Base-by-base conservation (phyloP, 768 basidiomycete genomes). In the Lenzites betulinus region DNA sequence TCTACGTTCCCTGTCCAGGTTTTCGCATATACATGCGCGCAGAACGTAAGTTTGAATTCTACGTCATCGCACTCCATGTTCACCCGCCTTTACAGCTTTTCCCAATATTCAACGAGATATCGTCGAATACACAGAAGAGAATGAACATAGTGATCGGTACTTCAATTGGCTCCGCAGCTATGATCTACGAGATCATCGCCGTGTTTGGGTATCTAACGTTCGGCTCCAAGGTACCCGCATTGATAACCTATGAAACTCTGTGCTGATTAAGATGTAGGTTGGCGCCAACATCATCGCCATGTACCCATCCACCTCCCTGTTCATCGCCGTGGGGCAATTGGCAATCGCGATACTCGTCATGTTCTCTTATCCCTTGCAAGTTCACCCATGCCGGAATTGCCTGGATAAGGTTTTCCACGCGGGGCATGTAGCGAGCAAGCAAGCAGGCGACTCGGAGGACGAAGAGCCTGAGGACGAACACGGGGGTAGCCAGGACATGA, bases 231-330 rank as follows among this genome's bases (percentile, higher is more conserved):
- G 92, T 90, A 50, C 51, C 81, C n/a, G 22, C 33, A 7, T 18
- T 22, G n/a, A 11, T 33, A 18, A 41, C n/a, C 8, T 18, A 18
- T 46, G 15, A 18, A 35, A 25, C 11, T 20, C 9, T 23, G 26
- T 30, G 8, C 42, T 47, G 20, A 54, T 12, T 23, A 7, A 47
- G 44, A 15, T 51, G 2, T 66, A 92, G 86, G 93, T 98, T 64
- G 89, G 90, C 33, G 85, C 89, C 39, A 97, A 98, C 75, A 90
- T 98, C 67, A 92, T 98, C 65, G 93, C 92, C 23, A 97, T 96
- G 92, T 94, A 93, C 69, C 91, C 91, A 3, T 83, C 88, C 7
- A 94, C 92, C 0, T 94, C 95, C 38, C 75, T 95, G 42, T 93
- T 97, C 75, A 90, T 99, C 65, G 94, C 96, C 33, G 68, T 95